Conservation (phyloP, 192 early-diverging fungal species). For the Backusella parvicylindrica region DNA sequence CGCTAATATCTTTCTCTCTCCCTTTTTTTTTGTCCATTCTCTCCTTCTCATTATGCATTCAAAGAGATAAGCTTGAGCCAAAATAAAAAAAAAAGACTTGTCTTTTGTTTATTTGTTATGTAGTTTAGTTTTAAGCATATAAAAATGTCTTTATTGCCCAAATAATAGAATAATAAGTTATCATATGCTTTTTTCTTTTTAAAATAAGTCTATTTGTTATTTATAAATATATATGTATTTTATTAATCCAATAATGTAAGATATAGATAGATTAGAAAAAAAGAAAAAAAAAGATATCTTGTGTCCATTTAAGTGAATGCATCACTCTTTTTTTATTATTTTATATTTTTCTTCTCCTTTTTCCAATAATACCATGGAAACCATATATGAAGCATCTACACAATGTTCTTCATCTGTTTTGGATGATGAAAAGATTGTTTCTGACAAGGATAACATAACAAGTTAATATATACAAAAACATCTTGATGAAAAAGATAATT, state of each 20-base stretch:
- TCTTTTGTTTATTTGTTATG: neutral
- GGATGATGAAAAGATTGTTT: neutral
- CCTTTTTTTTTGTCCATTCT: too few relatives aligned
- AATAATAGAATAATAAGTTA: neutral
- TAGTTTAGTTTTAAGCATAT: neutral
- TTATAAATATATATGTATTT: neutral
- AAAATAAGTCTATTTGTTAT: neutral
- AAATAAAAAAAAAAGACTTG: neutral
- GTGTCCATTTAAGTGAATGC: neutral
- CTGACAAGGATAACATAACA: neutral
- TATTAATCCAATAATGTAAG: neutral
- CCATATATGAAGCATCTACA: neutral
- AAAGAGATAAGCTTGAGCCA: neutral
- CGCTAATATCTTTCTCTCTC: too few relatives aligned
- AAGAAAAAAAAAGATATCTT: neutral
- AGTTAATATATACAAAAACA: neutral
- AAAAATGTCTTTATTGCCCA: neutral
- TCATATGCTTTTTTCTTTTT: neutral
- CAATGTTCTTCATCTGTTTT: neutral
- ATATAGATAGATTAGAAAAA: neutral
- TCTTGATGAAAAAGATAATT: neutral
- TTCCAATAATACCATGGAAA: neutral
- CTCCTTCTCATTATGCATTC: too few relatives aligned
- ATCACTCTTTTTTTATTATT: neutral
- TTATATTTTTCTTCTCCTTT: neutral